These are phyloP conservation scores for Pistacia atlantica DNA, from an alignment of 345 rosid genomes.

Conservation along the genomic window DNA sequence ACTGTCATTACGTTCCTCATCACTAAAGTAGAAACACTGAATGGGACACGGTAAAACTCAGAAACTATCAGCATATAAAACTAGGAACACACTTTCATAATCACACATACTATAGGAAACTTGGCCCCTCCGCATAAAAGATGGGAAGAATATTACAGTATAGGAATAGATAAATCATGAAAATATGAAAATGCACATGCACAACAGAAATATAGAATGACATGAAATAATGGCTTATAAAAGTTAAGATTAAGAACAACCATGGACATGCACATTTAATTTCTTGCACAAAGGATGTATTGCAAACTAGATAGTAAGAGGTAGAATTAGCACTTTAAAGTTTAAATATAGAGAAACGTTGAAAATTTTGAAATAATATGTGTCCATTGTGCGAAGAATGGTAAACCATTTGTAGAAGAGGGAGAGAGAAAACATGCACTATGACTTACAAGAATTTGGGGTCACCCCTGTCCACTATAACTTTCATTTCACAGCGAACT, in stretches of 20 bases:
- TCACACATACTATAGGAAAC: background rate
- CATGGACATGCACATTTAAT: background rate
- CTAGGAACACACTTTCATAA: background rate
- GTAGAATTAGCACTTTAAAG: background rate
- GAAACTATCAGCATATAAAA: slow-evolving; percentile 1
- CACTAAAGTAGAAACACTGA: slow-evolving; percentile 11
- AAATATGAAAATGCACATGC: background rate
- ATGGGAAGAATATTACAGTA: background rate
- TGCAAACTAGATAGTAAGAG: background rate
- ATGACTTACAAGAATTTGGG: slow-evolving; percentile 18
- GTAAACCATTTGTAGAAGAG: background rate
- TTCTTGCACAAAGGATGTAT: background rate
- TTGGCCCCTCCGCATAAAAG: background rate
- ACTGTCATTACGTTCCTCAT: slow-evolving; percentile 16
- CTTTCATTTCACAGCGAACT: slow-evolving; percentile 23
- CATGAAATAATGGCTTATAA: background rate
- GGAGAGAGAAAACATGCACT: slow-evolving; percentile 3
- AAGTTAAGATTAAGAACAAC: too few species aligned
- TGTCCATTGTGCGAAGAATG: background rate
- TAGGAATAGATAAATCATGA: background rate
- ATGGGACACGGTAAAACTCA: background rate
- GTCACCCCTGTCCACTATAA: background rate
- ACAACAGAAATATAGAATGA: background rate
- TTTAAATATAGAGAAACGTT: background rate
- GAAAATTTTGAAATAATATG: background rate